phyloP scores from a whole-genome alignment of 139 green algal genomes.

The Coelastrella sp. region DNA sequence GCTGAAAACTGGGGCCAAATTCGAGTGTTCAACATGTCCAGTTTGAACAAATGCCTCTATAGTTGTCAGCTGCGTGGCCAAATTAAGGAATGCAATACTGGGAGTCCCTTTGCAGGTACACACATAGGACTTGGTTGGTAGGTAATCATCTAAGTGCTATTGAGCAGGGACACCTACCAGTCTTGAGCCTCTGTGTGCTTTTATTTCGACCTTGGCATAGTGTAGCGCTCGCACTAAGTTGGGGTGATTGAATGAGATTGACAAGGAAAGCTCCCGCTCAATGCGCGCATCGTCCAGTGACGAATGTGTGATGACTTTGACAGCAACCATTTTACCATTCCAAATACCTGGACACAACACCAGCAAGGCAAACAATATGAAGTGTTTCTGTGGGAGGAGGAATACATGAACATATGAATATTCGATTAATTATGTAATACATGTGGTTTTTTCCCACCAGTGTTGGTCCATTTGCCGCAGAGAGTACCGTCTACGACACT shows the following conservation, averaged over 20 bases:
- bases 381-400: neutral
- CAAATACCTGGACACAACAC: slow-evolving; percentile 5
- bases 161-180: no score
- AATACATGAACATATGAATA: no score
- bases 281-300: neutral
- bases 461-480: neutral
- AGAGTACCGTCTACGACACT: no score
- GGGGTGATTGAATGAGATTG: slow-evolving; percentile 24
- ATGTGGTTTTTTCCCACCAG: neutral
- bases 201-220: neutral
- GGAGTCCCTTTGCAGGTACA: no score
- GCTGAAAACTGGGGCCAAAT: no score
- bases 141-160: neutral
- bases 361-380: neutral
- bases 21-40: no score
- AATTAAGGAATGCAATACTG: no score
- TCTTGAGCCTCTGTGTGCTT: neutral
- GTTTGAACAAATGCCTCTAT: no score
- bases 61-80: no score
- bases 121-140: neutral
- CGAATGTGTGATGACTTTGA: slow-evolving; percentile 23
- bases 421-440: no score
- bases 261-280: neutral
- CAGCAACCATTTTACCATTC: neutral
- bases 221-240: slow-evolving; percentile 23